Percentiles rank a stretch among this genome's conserved stretches.
These are phyloP conservation scores for Penicillium dipodomyicola DNA, from an alignment of 495 filamentous ascomycete species.

Conservation along the genomic window DNA sequence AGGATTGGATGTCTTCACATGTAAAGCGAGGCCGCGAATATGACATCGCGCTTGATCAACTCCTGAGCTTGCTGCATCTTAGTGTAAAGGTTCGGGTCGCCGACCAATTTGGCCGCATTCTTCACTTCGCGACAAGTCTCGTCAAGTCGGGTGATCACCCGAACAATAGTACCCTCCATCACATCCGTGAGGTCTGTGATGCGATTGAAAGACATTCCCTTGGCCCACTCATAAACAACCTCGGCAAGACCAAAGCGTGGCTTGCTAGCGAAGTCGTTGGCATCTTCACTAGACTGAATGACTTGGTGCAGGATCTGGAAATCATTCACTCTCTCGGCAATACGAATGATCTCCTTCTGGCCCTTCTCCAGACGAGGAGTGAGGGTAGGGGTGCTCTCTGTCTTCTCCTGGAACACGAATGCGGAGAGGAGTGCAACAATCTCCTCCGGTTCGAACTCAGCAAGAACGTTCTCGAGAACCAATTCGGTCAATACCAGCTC, in stretches of 20 bases:
- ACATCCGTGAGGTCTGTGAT: constrained; percentile 97
- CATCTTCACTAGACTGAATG: constrained; percentile 81
- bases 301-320: constrained; percentile 88
- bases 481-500: constrained; percentile 97
- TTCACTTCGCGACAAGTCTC: constrained; percentile 97
- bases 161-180: constrained; percentile 92
- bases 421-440: constrained; percentile 91
- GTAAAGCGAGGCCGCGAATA: constrained; percentile 82
- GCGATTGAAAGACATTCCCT: constrained; percentile 96
- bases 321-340: constrained; percentile 86
- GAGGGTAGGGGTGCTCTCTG: constrained; percentile 76
- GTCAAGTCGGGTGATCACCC: constrained; percentile 87
- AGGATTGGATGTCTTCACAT: constrained; percentile 45
- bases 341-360: constrained; percentile 77
- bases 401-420: constrained; percentile 99
- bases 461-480: constrained; percentile 92
- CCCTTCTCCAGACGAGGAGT: constrained; percentile 81
- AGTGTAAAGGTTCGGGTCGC: constrained; percentile 86
- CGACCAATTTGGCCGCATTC: constrained; percentile 92
- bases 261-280: constrained; percentile 82
- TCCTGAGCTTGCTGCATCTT: constrained; percentile 98
- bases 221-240: constrained; percentile 97
- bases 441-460: constrained; percentile 92
- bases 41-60: constrained; percentile 94
- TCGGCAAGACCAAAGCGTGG: constrained; percentile 92